Percentiles rank a stretch among this genome's conserved stretches.
Conservation (phyloP, 352 stramenopile genomes). For the Pythium folliculosum region DNA sequence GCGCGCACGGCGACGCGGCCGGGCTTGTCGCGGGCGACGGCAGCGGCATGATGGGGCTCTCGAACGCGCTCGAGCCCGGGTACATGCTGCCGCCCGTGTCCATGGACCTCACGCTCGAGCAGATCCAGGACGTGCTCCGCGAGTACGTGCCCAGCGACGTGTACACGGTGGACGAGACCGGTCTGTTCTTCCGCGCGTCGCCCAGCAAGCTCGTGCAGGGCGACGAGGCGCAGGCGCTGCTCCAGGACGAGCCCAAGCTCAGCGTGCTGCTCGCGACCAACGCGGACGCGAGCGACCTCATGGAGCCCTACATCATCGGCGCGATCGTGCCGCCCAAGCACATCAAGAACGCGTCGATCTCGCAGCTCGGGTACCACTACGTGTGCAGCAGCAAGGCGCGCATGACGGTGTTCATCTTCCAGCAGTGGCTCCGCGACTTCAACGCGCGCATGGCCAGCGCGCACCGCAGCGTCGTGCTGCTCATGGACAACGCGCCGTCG, state of each 20-base stretch:
- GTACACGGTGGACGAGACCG: conserved; percentile 87
- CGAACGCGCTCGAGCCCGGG: conserved; percentile 53
- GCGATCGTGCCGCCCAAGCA: conserved; percentile 69
- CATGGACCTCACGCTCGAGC: conserved; percentile 78
- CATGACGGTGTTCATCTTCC: conserved; percentile 90
- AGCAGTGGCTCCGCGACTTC: conserved; percentile 87
- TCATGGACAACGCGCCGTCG: conserved; percentile 87
- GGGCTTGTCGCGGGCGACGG: conserved; percentile 43
- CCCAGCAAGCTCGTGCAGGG: conserved; percentile 83
- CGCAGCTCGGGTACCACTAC: conserved; percentile 86
- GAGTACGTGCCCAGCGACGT: conserved; percentile 84
- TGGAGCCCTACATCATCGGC: conserved; percentile 88
- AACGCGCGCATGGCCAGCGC: conserved; percentile 85
- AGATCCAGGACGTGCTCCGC: conserved; percentile 83
- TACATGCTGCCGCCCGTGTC: conserved; percentile 84
- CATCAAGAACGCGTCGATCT: conserved; percentile 82
- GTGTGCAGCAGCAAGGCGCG: conserved; percentile 79
- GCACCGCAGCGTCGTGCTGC: conserved; percentile 78
- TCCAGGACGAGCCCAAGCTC: conserved; percentile 71
- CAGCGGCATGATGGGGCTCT: conserved; percentile 45
- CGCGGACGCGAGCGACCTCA: conserved; percentile 73
- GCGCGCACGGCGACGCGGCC: conserved; percentile 13
- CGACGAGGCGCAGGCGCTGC: conserved; percentile 73
- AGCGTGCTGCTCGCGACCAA: conserved; percentile 78
- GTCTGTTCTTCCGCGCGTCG: conserved; percentile 85